Conservation (phyloP, 2,329 filamentous ascomycete species). For the Emmonsiellopsis sp. region DNA sequence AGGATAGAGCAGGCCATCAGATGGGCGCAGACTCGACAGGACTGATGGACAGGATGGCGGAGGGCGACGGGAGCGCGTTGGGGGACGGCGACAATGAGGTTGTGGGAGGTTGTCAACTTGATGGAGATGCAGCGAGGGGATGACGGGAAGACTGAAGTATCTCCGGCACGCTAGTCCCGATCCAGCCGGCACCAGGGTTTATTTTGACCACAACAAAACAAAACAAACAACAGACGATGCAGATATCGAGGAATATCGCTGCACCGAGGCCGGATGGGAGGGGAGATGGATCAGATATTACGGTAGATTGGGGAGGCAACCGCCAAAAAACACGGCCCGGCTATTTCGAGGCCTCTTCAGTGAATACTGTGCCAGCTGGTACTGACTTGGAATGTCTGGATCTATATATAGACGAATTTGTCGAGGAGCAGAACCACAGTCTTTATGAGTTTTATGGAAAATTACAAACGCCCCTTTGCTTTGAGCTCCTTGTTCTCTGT, state of each 20-base stretch:
- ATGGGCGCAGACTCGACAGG: background rate
- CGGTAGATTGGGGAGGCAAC: too few relatives aligned
- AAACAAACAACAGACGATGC: background rate
- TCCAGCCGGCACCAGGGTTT: slow-evolving; percentile 1
- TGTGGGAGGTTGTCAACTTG: background rate
- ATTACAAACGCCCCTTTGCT: too few relatives aligned
- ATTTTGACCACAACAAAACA: slow-evolving; percentile 5
- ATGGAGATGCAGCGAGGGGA: background rate
- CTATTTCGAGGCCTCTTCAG: too few relatives aligned
- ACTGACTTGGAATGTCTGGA: too few relatives aligned
- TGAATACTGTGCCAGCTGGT: too few relatives aligned
- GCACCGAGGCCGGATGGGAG: too few relatives aligned
- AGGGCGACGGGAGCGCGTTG: background rate
- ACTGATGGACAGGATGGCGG: background rate
- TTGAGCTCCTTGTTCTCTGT: too few relatives aligned
- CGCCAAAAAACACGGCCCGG: too few relatives aligned
- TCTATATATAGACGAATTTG: too few relatives aligned
- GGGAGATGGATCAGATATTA: background rate
- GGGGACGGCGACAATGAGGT: background rate
- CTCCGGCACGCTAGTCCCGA: slow-evolving; percentile 2
- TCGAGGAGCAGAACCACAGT: too few relatives aligned
- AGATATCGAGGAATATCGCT: background rate
- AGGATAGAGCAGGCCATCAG: background rate
- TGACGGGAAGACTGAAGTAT: background rate
- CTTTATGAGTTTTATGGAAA: too few relatives aligned